A percentile compares a stretch with the other conserved stretches of the same genome.
These are phyloP conservation scores for Ricinus communis DNA, from an alignment of 345 rosid genomes.

Conservation along the genomic window DNA sequence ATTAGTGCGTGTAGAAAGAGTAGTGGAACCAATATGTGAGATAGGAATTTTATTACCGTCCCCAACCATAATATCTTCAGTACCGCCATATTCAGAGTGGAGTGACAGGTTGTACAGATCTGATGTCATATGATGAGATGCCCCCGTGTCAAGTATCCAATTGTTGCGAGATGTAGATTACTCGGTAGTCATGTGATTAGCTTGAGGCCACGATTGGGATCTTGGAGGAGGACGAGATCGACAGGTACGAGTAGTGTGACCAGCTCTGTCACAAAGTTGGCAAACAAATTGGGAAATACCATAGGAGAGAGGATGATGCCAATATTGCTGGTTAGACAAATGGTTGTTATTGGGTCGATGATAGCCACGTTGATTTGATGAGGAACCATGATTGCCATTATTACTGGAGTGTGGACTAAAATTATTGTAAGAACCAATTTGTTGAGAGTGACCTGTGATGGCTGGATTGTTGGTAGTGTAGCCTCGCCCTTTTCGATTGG, in stretches of 20 bases:
- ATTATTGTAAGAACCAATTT: background rate
- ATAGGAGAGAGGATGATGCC: background rate
- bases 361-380: fast-evolving
- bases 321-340: background rate
- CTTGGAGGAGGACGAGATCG: no score
- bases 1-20: background rate
- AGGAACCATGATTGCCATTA: background rate
- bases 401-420: no score
- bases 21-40: background rate
- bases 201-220: background rate
- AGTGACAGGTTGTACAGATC: background rate
- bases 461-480: background rate
- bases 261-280: background rate
- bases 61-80: background rate
- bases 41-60: background rate
- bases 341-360: background rate
- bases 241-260: background rate
- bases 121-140: background rate
- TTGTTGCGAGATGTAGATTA: background rate
- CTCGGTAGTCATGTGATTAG: background rate
- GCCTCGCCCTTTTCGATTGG: no score
- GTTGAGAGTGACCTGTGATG: background rate
- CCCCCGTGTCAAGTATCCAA: background rate
- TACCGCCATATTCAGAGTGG: background rate
- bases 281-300: background rate